Evolutionary conservation across 306 rosid species (phyloP).

Genomic region (Comarum palustre): DNA sequence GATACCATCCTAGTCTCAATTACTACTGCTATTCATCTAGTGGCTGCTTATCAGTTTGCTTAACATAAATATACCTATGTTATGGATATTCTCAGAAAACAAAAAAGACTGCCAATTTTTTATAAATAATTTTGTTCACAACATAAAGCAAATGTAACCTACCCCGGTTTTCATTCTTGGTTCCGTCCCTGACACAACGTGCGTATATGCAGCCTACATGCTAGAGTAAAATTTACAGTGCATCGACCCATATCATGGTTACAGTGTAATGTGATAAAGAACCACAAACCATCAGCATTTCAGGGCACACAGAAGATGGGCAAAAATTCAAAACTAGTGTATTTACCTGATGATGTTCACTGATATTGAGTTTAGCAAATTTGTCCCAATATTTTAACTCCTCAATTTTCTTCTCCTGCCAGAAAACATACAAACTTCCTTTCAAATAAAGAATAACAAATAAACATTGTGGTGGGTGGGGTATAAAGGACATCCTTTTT

Average conservation of each 20-base stretch:
- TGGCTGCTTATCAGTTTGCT: no score
- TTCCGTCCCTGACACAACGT: neutral
- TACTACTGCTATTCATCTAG: no score
- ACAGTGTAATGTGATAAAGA: neutral
- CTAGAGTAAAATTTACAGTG: neutral
- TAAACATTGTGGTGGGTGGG: slow-evolving; percentile 15
- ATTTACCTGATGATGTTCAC: slow-evolving; percentile 47
- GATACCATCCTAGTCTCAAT: no score
- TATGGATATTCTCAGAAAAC: no score
- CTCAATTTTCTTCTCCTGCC: slow-evolving; percentile 54
- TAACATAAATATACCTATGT: no score
- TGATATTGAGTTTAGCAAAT: slow-evolving; percentile 56
- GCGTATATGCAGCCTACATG: neutral
- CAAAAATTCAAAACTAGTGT: slow-evolving; percentile 1
- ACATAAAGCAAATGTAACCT: no score
- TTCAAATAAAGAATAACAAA: slow-evolving; percentile 12
- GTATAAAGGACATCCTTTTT: slow-evolving; percentile 4
- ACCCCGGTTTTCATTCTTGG: no score
- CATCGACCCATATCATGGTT: neutral
- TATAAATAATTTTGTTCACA: no score
- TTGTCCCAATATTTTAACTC: slow-evolving; percentile 53
- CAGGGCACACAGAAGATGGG: slow-evolving; percentile 5
- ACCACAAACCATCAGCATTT: neutral
- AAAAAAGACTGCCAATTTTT: no score
- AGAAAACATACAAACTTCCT: slow-evolving; percentile 25